A percentile compares a stretch with the other conserved stretches of the same genome.
These are phyloP conservation scores for Botryotinia calthae DNA, from an alignment of 2,329 filamentous ascomycete species.

Conservation along the genomic window DNA sequence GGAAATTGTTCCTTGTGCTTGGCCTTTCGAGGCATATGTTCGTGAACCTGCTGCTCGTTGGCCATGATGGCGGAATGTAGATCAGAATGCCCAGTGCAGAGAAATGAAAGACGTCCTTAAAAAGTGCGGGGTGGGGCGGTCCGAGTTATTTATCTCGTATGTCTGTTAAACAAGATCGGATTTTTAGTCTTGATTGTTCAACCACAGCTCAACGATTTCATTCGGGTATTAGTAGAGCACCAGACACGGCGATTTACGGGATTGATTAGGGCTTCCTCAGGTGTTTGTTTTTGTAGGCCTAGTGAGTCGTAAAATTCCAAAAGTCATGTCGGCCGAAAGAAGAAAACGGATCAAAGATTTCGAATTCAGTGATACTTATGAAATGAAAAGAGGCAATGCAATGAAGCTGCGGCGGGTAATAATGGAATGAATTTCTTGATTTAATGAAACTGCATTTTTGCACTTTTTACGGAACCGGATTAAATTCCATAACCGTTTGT, in stretches of 20 bases:
- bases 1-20: slow-evolving; percentile 24
- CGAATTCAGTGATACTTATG: neutral
- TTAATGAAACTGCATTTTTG: slow-evolving; percentile 14
- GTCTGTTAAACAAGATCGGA: neutral
- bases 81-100: slow-evolving; percentile 3
- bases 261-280: neutral
- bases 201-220: slow-evolving; percentile 2
- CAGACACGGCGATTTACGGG: neutral
- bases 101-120: neutral
- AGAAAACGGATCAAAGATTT: neutral
- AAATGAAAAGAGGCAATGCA: neutral
- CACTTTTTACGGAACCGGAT: slow-evolving; percentile 15
- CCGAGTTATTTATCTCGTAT: neutral
- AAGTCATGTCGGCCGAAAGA: slow-evolving; percentile 17
- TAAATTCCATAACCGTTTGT: slow-evolving; percentile 8
- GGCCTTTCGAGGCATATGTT: slow-evolving; percentile 22
- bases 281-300: slow-evolving; percentile 10
- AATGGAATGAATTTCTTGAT: slow-evolving; percentile 3
- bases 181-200: slow-evolving; percentile 9
- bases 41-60: slow-evolving; percentile 22
- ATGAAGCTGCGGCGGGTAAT: neutral
- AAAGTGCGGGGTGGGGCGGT: neutral
- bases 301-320: slow-evolving; percentile 2
- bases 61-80: slow-evolving; percentile 13
- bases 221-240: neutral